phyloP scores from a whole-genome alignment of 2,329 filamentous ascomycete genomes.

The Beauveria australis region DNA sequence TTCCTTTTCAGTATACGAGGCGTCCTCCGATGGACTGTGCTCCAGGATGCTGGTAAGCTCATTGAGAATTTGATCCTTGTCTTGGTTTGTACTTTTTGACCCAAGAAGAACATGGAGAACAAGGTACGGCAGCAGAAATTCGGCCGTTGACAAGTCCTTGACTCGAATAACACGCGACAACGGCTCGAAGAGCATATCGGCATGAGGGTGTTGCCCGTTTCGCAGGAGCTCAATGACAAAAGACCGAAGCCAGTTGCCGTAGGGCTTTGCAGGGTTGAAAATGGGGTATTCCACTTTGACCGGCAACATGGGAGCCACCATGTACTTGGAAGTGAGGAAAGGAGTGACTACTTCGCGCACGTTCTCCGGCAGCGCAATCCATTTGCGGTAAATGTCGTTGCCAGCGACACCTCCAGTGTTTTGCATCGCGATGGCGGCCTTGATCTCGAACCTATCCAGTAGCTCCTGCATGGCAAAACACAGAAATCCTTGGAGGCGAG shows the following conservation, averaged over 20 bases:
- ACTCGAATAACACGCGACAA: constrained; percentile 75
- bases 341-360: constrained; percentile 78
- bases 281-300: constrained; percentile 65
- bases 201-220: constrained; percentile 65
- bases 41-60: constrained; percentile 72
- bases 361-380: constrained; percentile 67
- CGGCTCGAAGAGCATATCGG: constrained; percentile 70
- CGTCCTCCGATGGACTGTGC: constrained; percentile 42
- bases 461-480: constrained; percentile 94
- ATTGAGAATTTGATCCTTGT: constrained; percentile 56
- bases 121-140: constrained; percentile 82
- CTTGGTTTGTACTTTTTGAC: constrained; percentile 48
- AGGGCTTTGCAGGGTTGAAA: constrained; percentile 59
- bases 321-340: constrained; percentile 78
- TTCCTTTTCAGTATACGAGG: constrained; percentile 57
- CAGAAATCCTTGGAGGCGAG: constrained; percentile 79
- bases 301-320: constrained; percentile 54
- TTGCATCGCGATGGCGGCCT: constrained; percentile 40
- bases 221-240: constrained; percentile 78
- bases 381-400: constrained; percentile 61
- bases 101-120: constrained; percentile 76
- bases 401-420: constrained; percentile 36
- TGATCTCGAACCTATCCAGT: constrained; percentile 68
- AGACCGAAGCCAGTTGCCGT: constrained; percentile 72
- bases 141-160: constrained; percentile 77